Conservation (phyloP, 139 green algal genomes). For the Ulvella scutata region DNA sequence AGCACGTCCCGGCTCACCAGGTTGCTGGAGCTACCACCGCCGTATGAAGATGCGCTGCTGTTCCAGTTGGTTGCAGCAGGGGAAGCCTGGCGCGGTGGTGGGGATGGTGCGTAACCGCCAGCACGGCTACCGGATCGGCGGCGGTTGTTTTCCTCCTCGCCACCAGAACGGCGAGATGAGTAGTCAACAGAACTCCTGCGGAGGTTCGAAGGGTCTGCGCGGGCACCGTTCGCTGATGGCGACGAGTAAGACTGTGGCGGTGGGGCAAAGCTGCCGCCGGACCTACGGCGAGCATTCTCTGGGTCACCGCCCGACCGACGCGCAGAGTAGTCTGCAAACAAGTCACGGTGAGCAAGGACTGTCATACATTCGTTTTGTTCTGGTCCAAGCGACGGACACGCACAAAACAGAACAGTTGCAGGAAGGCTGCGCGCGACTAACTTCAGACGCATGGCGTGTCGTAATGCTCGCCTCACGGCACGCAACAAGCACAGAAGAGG, state of each 20-base stretch:
- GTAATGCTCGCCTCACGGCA: too few species aligned
- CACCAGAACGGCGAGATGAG: not conserved
- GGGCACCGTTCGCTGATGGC: not conserved
- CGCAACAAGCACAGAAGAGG: too few species aligned
- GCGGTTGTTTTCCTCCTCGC: constrained; percentile 1
- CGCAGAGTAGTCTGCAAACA: not conserved
- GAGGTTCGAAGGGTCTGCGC: not conserved
- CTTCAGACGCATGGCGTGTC: too few species aligned
- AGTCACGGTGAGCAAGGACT: too few species aligned
- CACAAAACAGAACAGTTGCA: too few species aligned
- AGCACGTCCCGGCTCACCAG: not conserved
- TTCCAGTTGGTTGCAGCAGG: not conserved
- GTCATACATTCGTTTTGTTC: too few species aligned
- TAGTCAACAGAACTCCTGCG: not conserved
- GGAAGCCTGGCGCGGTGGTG: not conserved
- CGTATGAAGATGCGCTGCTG: not conserved
- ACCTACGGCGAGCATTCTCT: not conserved
- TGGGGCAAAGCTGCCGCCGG: not conserved
- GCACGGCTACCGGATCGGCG: not conserved
- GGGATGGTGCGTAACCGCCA: not conserved
- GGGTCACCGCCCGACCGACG: not conserved
- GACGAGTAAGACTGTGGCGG: not conserved
- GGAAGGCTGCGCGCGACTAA: too few species aligned
- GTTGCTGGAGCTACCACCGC: not conserved
- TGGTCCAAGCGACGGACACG: too few species aligned